Evolutionary conservation across 108 stramenopile species (phyloP).

Genomic region (Pseudonitzschia pungens): DNA sequence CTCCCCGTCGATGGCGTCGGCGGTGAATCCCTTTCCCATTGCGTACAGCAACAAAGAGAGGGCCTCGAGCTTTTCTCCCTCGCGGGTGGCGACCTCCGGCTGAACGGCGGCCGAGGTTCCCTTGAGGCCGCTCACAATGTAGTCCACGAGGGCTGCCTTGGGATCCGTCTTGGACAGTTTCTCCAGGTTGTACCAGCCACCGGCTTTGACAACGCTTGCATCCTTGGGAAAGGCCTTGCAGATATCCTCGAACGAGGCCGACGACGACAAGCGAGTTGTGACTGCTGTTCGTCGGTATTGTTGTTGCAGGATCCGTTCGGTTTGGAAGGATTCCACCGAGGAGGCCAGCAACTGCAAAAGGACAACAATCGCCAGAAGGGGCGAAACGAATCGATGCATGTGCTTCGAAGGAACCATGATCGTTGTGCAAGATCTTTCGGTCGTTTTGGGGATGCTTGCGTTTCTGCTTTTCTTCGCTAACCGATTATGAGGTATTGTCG

Average conservation of each 20-base stretch:
- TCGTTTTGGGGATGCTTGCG: too few relatives aligned
- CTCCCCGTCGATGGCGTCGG: constrained; percentile 48
- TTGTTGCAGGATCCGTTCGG: too few relatives aligned
- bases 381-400: too few relatives aligned
- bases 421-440: too few relatives aligned
- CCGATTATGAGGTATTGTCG: too few relatives aligned
- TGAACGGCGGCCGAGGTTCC: constrained; percentile 1
- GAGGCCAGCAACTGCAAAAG: too few relatives aligned
- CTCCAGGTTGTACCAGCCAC: constrained; percentile 46
- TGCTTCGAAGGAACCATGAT: too few relatives aligned
- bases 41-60: constrained; percentile 29
- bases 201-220: constrained; percentile 28
- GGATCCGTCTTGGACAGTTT: constrained; percentile 32
- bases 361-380: too few relatives aligned
- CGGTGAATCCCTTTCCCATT: constrained; percentile 47
- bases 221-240: constrained; percentile 21
- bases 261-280: too few relatives aligned
- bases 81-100: not conserved
- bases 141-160: constrained; percentile 32
- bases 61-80: constrained; percentile 26
- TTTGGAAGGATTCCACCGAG: too few relatives aligned
- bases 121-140: constrained; percentile 23
- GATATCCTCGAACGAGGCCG: constrained; percentile 9
- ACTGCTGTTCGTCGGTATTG: too few relatives aligned
- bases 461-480: too few relatives aligned